A percentile compares a stretch with the other conserved stretches of the same genome.
Evolutionary conservation across 768 basidiomycete genomes (phyloP).

Genomic region (Suillus subalutaceus): DNA sequence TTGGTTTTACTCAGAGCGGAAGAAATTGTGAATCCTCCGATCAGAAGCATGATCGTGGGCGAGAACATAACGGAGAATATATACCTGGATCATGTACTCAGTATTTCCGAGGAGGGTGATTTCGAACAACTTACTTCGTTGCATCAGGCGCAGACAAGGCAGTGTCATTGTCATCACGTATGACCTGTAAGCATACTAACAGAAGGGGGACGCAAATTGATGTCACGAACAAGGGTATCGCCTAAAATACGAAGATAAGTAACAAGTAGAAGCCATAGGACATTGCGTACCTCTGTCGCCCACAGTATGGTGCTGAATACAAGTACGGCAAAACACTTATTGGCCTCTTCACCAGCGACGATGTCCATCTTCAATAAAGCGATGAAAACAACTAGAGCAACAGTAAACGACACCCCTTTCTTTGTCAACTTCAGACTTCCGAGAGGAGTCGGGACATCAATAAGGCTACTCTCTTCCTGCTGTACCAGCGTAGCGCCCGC

Average conservation of each 20-base stretch:
- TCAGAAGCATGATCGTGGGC: constrained; percentile 97
- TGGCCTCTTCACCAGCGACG: constrained; percentile 70
- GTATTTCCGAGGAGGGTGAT: constrained; percentile 9
- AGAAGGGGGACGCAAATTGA: constrained; percentile 88
- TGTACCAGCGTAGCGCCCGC: constrained; percentile 52
- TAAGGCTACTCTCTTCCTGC: constrained; percentile 38
- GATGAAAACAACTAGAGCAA: constrained; percentile 62
- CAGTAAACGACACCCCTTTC: constrained; percentile 57
- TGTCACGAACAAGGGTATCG: constrained; percentile 97
- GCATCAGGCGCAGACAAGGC: constrained; percentile 67
- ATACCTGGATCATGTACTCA: constrained; percentile 51
- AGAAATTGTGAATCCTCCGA: constrained; percentile 97
- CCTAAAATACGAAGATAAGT: constrained; percentile 46
- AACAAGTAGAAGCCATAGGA: not conserved
- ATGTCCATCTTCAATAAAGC: constrained; percentile 61
- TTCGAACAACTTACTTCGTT: constrained; percentile 62
- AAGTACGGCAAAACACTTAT: constrained; percentile 88
- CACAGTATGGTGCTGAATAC: constrained; percentile 90
- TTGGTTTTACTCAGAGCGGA: constrained; percentile 95
- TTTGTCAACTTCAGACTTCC: constrained; percentile 68
- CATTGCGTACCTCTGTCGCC: constrained; percentile 86
- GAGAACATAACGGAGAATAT: constrained; percentile 97
- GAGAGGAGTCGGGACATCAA: constrained; percentile 61
- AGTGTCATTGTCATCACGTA: constrained; percentile 57
- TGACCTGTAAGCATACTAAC: constrained; percentile 81